phyloP scores from a whole-genome alignment of 306 rosid genomes.

The Sindora glabra region DNA sequence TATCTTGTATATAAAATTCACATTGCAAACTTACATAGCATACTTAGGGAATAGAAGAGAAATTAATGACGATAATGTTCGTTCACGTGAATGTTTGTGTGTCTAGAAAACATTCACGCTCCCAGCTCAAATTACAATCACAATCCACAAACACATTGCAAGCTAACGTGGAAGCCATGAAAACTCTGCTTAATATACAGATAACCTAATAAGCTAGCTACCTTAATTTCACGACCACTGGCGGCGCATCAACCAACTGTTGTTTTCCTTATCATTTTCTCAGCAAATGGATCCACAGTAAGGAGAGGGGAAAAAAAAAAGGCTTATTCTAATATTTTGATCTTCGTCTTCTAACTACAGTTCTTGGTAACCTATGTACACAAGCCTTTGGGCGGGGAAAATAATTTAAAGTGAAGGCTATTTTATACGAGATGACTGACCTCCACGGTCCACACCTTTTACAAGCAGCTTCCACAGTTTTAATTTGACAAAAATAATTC shows the following conservation, averaged over 20 bases:
- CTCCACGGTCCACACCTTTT: no score
- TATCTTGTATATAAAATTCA: no score
- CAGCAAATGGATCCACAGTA: background rate
- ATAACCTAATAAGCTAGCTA: background rate
- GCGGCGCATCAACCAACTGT: slow-evolving; percentile 13
- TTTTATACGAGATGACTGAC: no score
- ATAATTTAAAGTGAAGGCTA: no score
- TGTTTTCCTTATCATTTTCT: slow-evolving; percentile 6
- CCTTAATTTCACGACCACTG: background rate
- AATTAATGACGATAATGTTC: background rate
- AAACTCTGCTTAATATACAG: no score
- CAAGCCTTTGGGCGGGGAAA: no score
- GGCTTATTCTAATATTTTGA: background rate
- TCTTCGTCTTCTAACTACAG: background rate
- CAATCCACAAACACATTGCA: no score
- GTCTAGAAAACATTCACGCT: slow-evolving; percentile 33
- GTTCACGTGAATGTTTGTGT: slow-evolving; percentile 46
- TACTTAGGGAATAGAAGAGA: background rate
- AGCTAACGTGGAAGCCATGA: slow-evolving; percentile 18
- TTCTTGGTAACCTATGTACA: background rate
- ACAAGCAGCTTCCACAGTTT: no score
- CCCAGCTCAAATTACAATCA: background rate
- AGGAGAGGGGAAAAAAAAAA: no score
- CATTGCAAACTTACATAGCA: no score
- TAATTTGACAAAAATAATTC: no score